Evolutionary conservation across 768 basidiomycete genomes (phyloP), one percentile per base, ranked within the genome.

Genomic region (Holtermanniella nyarrowii): DNA sequence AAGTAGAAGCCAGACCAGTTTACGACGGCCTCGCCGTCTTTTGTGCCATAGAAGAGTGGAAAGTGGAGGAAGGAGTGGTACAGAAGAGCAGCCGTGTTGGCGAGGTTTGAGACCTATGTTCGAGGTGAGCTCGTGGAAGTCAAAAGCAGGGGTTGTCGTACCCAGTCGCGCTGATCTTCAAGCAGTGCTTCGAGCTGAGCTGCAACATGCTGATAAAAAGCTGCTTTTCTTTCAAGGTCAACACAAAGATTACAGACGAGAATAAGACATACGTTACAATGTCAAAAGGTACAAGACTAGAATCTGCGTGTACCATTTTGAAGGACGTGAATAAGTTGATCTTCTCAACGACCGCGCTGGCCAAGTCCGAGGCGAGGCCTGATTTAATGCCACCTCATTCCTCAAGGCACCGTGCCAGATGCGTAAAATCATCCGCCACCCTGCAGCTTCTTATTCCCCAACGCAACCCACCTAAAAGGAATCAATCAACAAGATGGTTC

Each of bases 1-100:
- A 95, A 73, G 73, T 96, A 95, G 75, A 96, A 93, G 90, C 91
- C 91, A 74, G 84, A 84, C 91, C 90, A 96, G 66, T 93, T 93
- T 20, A 93, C 86, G 2, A 84, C 80, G 48, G 80, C 78, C 31
- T 78, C 73, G 14, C 76, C 75, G 27, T 55, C 47, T 21, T 42
- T 42, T 20, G 31, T 51, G 7, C 63, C 61, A 24, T 86, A 87
- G 60, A 86, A 89, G 22, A 76, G 63, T 12, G 75, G 72, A 56
- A 83, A 91, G 14, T 81, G 81, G 44, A 80, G 77, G 43, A 90
- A 77, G 11, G 85, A 77, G 60, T 83, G 81, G 74, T 81, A 93
- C 41, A 95, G 78, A 47, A 91, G 72, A 5, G 87, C 82, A 22
- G 87, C 80, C 0, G 86, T 78, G 66, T 91, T 93, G 41, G 88